These are phyloP conservation scores for Gentiana macrophylla DNA, from an alignment of 257 asterid species.

Conservation along the genomic window DNA sequence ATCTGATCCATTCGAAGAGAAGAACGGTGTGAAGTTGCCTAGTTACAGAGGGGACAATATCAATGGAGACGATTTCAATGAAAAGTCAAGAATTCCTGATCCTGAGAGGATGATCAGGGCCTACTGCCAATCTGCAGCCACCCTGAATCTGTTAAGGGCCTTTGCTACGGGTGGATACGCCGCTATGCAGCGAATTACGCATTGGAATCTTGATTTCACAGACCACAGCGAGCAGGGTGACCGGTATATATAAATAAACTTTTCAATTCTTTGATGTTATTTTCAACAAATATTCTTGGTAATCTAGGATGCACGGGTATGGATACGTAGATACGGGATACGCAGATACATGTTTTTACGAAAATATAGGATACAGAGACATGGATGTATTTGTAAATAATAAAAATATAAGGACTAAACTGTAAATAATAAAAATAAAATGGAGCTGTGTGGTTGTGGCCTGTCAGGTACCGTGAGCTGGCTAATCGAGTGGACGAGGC, in stretches of 20 bases:
- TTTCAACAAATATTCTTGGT: too few relatives aligned
- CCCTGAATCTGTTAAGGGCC: constrained; percentile 71
- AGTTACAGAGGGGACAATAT: constrained; percentile 84
- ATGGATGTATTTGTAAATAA: too few relatives aligned
- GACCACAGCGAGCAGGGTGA: constrained; percentile 88
- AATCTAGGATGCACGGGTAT: too few relatives aligned
- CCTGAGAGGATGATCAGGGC: constrained; percentile 86
- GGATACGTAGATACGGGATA: too few relatives aligned
- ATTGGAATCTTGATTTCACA: constrained; percentile 78
- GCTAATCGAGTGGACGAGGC: constrained; percentile 78
- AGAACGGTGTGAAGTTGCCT: constrained; percentile 66
- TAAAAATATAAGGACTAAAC: too few relatives aligned
- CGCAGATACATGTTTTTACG: too few relatives aligned
- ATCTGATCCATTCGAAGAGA: constrained; percentile 60
- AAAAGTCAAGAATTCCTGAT: constrained; percentile 61
- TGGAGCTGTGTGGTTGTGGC: not conserved
- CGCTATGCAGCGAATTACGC: constrained; percentile 73
- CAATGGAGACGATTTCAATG: constrained; percentile 62
- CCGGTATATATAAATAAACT: constrained; percentile 23
- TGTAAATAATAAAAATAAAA: too few relatives aligned
- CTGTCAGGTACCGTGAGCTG: constrained; percentile 59
- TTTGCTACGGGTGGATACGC: constrained; percentile 89
- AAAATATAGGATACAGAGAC: too few relatives aligned
- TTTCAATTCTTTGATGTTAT: too few relatives aligned
- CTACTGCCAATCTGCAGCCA: constrained; percentile 78